Conservation (phyloP, 2,329 filamentous ascomycete genomes). For the Cladorrhinum sp. region DNA sequence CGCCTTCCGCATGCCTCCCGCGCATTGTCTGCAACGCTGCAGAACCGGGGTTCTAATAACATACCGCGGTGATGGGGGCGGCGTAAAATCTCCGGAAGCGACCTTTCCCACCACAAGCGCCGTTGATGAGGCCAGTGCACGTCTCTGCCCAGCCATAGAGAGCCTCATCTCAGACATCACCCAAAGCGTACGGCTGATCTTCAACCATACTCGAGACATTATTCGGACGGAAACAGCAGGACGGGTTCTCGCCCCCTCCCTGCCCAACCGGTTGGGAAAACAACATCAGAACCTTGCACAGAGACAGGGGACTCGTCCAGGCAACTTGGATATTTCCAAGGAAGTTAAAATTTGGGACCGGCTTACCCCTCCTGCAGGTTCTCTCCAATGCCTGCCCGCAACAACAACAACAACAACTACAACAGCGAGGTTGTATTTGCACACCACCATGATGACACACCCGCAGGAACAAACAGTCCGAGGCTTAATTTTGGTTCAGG, state of each 20-base stretch:
- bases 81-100: slow-evolving; percentile 14
- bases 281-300: slow-evolving; percentile 3
- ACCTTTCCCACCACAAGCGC: slow-evolving; percentile 3
- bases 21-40: background rate
- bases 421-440: background rate
- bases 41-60: slow-evolving; percentile 26
- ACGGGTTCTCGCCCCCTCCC: background rate
- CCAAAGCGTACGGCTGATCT: slow-evolving; percentile 1
- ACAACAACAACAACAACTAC: background rate
- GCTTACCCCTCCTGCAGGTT: background rate
- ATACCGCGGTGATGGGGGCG: background rate
- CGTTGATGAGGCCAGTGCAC: slow-evolving; percentile 10
- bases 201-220: background rate
- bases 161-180: background rate
- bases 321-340: slow-evolving; percentile 9
- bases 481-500: background rate
- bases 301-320: slow-evolving; percentile 11
- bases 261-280: background rate
- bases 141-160: background rate
- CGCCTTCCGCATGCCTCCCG: slow-evolving; percentile 8
- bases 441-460: background rate
- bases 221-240: background rate
- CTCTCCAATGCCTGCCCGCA: background rate
- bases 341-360: slow-evolving; percentile 8
- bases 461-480: background rate